A percentile compares a stretch with the other conserved stretches of the same genome.
Conservation (phyloP, 768 basidiomycete genomes). For the Sporobolomyces pararoseus region DNA sequence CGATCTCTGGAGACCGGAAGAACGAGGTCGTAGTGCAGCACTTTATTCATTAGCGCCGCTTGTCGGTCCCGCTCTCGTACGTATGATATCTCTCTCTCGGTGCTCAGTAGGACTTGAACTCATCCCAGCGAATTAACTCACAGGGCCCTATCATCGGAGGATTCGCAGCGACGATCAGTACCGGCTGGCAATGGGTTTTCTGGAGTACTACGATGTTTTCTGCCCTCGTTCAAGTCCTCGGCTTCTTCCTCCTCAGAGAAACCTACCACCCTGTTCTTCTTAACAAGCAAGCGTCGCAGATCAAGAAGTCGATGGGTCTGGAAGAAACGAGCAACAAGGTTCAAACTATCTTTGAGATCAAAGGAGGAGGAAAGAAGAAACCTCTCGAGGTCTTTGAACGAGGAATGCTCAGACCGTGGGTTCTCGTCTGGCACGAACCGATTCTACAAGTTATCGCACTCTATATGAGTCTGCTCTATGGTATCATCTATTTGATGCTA, state of each 20-base stretch:
- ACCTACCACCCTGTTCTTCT: constrained; percentile 50
- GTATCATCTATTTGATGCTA: too few species aligned
- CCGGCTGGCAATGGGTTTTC: constrained; percentile 33
- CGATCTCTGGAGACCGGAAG: constrained; percentile 45
- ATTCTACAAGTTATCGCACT: constrained; percentile 58
- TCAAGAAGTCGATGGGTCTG: constrained; percentile 47
- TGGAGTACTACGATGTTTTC: constrained; percentile 23
- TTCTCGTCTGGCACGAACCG: constrained; percentile 53
- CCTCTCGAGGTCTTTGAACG: constrained; percentile 53
- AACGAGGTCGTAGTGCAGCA: constrained; percentile 44
- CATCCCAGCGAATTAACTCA: too few species aligned
- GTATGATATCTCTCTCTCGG: too few species aligned
- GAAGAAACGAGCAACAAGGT: constrained; percentile 25
- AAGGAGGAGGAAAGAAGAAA: constrained; percentile 43
- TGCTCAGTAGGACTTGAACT: too few species aligned
- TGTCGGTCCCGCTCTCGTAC: constrained; percentile 28
- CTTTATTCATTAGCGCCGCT: constrained; percentile 37
- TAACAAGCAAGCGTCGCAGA: constrained; percentile 41
- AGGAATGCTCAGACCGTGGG: constrained; percentile 66
- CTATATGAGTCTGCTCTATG: constrained; percentile 70
- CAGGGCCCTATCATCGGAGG: constrained; percentile 34
- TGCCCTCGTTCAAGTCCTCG: constrained; percentile 38
- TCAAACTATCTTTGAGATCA: constrained; percentile 44
- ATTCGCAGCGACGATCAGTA: constrained; percentile 55
- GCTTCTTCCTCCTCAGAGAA: constrained; percentile 48